Percentiles rank a stretch among this genome's conserved stretches.
These are phyloP conservation scores for Candida schatavii DNA, from an alignment of 805 yeast genomes.

Conservation along the genomic window DNA sequence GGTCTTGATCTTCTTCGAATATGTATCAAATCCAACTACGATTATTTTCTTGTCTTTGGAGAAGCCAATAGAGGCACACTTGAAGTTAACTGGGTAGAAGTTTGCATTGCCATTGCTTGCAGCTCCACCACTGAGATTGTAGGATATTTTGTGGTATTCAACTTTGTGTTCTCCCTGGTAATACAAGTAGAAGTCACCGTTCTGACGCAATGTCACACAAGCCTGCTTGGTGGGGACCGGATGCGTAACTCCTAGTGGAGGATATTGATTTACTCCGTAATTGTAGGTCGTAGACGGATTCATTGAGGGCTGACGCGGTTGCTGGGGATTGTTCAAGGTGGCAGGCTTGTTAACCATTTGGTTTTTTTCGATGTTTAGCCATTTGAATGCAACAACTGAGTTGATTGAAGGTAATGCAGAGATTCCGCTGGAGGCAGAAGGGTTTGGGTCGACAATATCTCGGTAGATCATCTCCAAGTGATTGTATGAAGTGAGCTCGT, in stretches of 20 bases:
- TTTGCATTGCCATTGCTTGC: conserved; percentile 7
- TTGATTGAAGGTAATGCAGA: conserved; percentile 7
- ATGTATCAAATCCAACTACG: conserved; percentile 39
- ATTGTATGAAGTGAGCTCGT: conserved; percentile 43
- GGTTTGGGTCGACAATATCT: conserved; percentile 25
- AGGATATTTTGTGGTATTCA: conserved; percentile 46
- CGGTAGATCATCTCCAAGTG: conserved; percentile 48
- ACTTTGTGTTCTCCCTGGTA: conserved; percentile 64
- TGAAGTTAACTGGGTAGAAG: conserved; percentile 14
- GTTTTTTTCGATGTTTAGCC: conserved; percentile 75
- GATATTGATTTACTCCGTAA: conserved; percentile 60
- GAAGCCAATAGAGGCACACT: conserved; percentile 54
- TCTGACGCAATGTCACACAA: conserved; percentile 59
- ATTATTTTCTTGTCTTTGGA: conserved; percentile 44
- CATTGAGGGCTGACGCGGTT: conserved; percentile 10
- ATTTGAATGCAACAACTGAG: conserved; percentile 50
- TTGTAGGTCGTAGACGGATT: conserved; percentile 32
- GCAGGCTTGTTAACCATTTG: conserved; percentile 63
- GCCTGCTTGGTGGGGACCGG: conserved; percentile 70
- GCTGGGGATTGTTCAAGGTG: conserved; percentile 21
- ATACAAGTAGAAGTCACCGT: conserved; percentile 59
- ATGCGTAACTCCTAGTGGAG: conserved; percentile 61
- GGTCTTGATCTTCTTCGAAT: conserved; percentile 35
- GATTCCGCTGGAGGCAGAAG: conserved; percentile 6
- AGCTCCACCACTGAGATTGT: conserved; percentile 25